Conservation (phyloP, 1,284 basidiomycete genomes). For the Cutaneotrichosporon dermatis region DNA sequence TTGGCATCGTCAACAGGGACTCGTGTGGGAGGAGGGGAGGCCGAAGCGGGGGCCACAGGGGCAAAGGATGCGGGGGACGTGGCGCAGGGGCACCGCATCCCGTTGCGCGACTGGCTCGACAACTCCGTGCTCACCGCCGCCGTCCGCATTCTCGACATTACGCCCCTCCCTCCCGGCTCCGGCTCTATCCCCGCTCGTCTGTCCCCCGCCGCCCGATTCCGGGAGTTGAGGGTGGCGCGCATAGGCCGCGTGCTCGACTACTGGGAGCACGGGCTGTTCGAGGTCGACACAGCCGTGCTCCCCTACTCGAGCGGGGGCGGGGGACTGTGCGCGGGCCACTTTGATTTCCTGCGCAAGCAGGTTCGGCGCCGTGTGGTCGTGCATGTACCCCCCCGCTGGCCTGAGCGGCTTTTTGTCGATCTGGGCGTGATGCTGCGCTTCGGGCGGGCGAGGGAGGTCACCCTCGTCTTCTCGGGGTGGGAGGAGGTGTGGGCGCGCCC, state of each 20-base stretch:
- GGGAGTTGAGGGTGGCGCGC: not conserved
- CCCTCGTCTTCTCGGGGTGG: not conserved
- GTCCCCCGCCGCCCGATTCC: not conserved
- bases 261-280: constrained; percentile 1
- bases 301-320: not conserved
- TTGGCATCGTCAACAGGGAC: too few species aligned
- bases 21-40: too few species aligned
- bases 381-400: not conserved
- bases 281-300: not conserved
- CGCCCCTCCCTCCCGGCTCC: not conserved
- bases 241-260: not conserved
- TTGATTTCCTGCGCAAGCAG: not conserved
- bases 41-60: too few species aligned
- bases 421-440: not conserved
- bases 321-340: not conserved
- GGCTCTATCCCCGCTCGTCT: not conserved
- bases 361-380: not conserved
- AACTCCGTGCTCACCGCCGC: not conserved
- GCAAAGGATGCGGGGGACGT: too few species aligned
- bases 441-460: not conserved
- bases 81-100: not conserved
- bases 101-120: not conserved
- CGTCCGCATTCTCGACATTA: not conserved
- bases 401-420: not conserved
- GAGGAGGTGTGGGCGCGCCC: too few species aligned